Evolutionary conservation across 352 stramenopile genomes (phyloP), one percentile per base, ranked within the genome.

Genomic region (Phytopythium aichiense): DNA sequence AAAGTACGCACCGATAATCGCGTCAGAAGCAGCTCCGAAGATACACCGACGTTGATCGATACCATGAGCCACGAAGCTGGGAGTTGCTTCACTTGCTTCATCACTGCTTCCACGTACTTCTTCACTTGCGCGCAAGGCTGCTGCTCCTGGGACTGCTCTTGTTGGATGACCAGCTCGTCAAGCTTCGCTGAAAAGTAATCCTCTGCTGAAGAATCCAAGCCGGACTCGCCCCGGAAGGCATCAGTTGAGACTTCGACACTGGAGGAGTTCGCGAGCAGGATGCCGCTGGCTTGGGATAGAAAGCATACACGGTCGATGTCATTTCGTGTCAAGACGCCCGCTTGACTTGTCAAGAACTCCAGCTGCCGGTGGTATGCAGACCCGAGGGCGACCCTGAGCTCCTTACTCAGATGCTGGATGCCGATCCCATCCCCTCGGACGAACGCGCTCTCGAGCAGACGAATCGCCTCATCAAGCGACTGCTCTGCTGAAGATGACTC

Each of bases 11-110:
- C 78, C 69, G 9, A 15, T 28, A 86, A 63, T 31, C 76, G 76
- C 31, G 74, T 73, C 23, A 86, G 54, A 30, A 88, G 63, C 18
- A 88, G 65, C 46, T 88, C 78, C 33, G 69, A 83, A 11, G 71
- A 73, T n/a, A 62, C 46, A 18, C 60, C 64, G 50, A 84, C 68
- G 43, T 60, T 68, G 25, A 88, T 42, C 6, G 78, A 79, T n/a
- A 78, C 64, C 38, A 81, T 63, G 18, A 73, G 18, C 78, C 78
- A 88, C 7, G 67, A 68, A 38, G 69, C 45, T 60, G 76, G 76
- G 16, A 88, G 64, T 13, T 63, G 48, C 9, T 50, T 49, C 55
- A 84, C 52, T 45, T 76, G 65, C n/a, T 69, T 38, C 15, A 53
- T 38, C 42, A 68, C 64, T 9, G 31, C 48, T 4, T 69, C 20